Evolutionary conservation across 1,284 basidiomycete species (phyloP).

Genomic region (Trichosporon coremiiforme): DNA sequence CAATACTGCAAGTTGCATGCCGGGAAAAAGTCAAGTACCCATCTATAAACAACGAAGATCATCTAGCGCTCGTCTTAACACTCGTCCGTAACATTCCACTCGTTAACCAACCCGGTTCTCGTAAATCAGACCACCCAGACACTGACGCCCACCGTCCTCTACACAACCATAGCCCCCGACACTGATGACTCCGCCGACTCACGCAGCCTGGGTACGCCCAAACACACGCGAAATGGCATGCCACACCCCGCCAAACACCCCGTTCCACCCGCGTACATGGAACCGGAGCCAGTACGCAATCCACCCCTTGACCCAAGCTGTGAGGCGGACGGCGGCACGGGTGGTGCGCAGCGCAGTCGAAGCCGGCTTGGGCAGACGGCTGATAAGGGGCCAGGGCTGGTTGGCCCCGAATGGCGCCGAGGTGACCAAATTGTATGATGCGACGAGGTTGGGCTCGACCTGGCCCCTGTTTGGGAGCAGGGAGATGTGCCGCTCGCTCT

Average conservation of each 20-base stretch:
- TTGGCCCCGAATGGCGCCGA: conserved; percentile 46
- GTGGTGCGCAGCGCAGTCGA: not conserved
- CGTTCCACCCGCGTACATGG: conserved; percentile 9
- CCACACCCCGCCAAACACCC: not conserved
- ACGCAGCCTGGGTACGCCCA: not conserved
- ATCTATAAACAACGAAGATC: no score
- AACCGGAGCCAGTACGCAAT: conserved; percentile 12
- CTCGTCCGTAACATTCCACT: no score
- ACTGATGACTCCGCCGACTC: not conserved
- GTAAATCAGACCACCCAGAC: not conserved
- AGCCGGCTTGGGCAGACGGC: conserved; percentile 6
- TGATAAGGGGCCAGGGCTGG: conserved; percentile 50
- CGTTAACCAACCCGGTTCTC: no score
- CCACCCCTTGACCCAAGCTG: conserved; percentile 7
- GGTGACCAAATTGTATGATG: conserved; percentile 50
- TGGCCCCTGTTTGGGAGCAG: not conserved
- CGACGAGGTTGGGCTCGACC: not conserved
- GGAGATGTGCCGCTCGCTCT: not conserved
- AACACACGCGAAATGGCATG: not conserved
- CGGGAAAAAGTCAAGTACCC: no score
- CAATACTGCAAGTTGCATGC: no score
- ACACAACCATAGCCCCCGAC: no score
- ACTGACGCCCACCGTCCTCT: not conserved
- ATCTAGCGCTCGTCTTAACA: no score
- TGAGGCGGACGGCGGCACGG: conserved; percentile 8